Conservation (phyloP, 345 rosid genomes). For the Lumnitzera racemosa region DNA sequence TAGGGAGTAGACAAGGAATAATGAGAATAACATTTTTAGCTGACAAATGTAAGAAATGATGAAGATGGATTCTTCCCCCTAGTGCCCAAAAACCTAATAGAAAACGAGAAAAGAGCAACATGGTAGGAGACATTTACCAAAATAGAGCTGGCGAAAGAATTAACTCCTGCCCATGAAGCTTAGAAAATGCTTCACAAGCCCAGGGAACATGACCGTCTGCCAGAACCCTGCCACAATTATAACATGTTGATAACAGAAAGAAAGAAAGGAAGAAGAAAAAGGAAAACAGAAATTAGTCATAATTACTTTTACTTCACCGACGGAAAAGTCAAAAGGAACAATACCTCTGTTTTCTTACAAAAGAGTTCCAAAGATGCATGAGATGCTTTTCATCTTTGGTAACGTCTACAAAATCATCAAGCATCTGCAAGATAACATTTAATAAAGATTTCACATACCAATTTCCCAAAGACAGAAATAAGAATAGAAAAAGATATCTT, state of each 20-base stretch:
- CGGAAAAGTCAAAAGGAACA: background rate
- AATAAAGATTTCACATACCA: constrained; percentile 6
- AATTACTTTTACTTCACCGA: too few relatives aligned
- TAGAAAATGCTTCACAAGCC: constrained; percentile 89
- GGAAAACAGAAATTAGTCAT: background rate
- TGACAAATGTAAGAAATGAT: too few relatives aligned
- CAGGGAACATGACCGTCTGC: constrained; percentile 90
- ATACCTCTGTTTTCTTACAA: constrained; percentile 77
- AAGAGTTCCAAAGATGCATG: constrained; percentile 89
- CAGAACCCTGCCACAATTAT: constrained; percentile 41
- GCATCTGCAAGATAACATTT: constrained; percentile 60
- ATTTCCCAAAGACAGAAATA: background rate
- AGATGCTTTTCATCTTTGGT: constrained; percentile 71
- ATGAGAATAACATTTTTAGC: background rate
- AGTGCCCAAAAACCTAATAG: background rate
- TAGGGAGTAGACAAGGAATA: background rate
- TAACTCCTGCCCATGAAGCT: constrained; percentile 49
- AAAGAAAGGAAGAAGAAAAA: constrained; percentile 1
- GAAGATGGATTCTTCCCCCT: too few relatives aligned
- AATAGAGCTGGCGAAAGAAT: constrained; percentile 34
- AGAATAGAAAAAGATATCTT: background rate
- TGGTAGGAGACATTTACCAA: constrained; percentile 33
- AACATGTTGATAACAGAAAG: background rate
- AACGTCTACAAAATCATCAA: constrained; percentile 94
- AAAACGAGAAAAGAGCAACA: background rate